Percentiles rank a stretch among this genome's conserved stretches.
Conservation (phyloP, 371 early-diverging fungal species). For the Batkoa obscura region DNA sequence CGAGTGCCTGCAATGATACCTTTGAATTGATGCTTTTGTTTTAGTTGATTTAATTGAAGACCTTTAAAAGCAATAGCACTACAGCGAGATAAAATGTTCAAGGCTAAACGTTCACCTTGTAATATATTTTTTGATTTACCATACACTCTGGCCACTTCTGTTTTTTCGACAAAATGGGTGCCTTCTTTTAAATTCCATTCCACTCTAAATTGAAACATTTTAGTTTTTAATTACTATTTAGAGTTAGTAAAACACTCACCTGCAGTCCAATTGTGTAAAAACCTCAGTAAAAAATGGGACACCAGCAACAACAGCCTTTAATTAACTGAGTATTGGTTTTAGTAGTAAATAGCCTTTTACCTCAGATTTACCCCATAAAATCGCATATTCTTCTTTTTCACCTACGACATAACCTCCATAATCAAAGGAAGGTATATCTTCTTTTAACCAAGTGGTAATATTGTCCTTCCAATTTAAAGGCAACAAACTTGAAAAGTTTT, state of each 20-base stretch:
- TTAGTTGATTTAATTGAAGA: slow-evolving; percentile 38
- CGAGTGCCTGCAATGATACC: slow-evolving; percentile 92
- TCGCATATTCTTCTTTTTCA: slow-evolving; percentile 58
- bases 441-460: slow-evolving; percentile 64
- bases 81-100: slow-evolving; percentile 86
- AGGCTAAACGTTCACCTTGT: slow-evolving; percentile 83
- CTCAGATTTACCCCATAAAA: slow-evolving; percentile 72
- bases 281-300: slow-evolving; percentile 89
- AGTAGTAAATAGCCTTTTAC: slow-evolving; percentile 11
- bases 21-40: slow-evolving; percentile 47
- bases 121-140: slow-evolving; percentile 73
- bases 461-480: slow-evolving; percentile 45
- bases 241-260: slow-evolving; percentile 28
- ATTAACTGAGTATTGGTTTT: not conserved
- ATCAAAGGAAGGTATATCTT: slow-evolving; percentile 93
- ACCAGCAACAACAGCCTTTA: slow-evolving; percentile 75
- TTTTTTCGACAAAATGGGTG: slow-evolving; percentile 42
- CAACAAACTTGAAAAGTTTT: slow-evolving; percentile 29
- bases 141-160: slow-evolving; percentile 59
- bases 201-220: slow-evolving; percentile 25
- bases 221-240: not conserved
- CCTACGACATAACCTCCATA: slow-evolving; percentile 94
- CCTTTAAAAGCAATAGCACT: slow-evolving; percentile 75
- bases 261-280: slow-evolving; percentile 74
- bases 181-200: slow-evolving; percentile 75